Conservation (phyloP, 352 stramenopile genomes). For the Plasmopara halstedii region DNA sequence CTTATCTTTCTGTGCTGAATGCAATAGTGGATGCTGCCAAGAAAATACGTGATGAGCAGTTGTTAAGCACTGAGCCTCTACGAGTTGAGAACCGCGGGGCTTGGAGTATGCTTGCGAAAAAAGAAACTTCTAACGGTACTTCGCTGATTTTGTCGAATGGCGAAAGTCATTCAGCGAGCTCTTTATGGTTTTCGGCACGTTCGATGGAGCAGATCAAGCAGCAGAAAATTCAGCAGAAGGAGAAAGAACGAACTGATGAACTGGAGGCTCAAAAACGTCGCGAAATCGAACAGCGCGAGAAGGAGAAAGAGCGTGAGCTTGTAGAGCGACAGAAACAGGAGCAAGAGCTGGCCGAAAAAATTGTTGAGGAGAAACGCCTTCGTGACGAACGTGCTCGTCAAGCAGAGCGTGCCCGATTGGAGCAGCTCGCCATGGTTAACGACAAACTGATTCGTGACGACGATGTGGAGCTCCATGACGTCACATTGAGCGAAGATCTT, state of each 20-base stretch:
- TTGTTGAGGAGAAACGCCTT: conserved; percentile 48
- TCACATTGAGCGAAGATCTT: conserved; percentile 69
- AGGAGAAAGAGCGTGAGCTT: conserved; percentile 71
- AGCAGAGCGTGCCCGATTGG: conserved; percentile 45
- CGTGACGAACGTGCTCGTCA: conserved; percentile 50
- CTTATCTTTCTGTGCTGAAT: conserved; percentile 7
- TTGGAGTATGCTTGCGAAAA: conserved; percentile 78
- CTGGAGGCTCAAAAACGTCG: conserved; percentile 57
- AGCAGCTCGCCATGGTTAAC: conserved; percentile 45
- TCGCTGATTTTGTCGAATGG: conserved; percentile 49
- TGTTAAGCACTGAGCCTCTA: conserved; percentile 49
- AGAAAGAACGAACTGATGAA: conserved; percentile 64
- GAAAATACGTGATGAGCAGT: conserved; percentile 69
- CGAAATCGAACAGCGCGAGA: conserved; percentile 54
- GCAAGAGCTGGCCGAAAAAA: conserved; percentile 32
- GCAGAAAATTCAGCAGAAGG: conserved; percentile 81
- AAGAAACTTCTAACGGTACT: conserved; percentile 57
- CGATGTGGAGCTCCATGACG: conserved; percentile 60
- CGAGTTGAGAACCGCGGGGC: conserved; percentile 77
- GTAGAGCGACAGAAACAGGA: conserved; percentile 52
- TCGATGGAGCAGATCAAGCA: conserved; percentile 86
- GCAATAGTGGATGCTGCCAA: conserved; percentile 44
- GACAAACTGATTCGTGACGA: conserved; percentile 64
- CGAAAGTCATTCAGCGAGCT: conserved; percentile 66
- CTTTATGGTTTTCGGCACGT: conserved; percentile 72